phyloP scores from a whole-genome alignment of 768 basidiomycete species.

The Suillus luteus region DNA sequence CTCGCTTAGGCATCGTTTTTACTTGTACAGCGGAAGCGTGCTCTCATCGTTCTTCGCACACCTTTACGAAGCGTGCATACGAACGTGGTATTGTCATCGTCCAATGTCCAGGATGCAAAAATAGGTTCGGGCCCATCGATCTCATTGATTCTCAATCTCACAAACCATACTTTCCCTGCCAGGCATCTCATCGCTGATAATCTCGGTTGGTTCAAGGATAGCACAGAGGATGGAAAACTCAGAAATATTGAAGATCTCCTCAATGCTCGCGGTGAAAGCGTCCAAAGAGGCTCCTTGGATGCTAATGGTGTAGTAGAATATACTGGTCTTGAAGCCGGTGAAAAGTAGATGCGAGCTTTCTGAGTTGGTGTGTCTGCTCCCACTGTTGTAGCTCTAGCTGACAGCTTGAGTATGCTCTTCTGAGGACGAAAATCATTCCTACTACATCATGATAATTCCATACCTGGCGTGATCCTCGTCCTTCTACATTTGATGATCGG shows the following conservation, averaged over 20 bases:
- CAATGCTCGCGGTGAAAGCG: slow-evolving; percentile 74
- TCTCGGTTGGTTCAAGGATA: slow-evolving; percentile 89
- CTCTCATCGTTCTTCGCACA: slow-evolving; percentile 79
- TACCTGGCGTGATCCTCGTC: not conserved
- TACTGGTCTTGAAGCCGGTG: slow-evolving; percentile 24
- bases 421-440: not conserved
- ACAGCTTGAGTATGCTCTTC: not conserved
- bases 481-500: not conserved
- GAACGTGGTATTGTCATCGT: slow-evolving; percentile 87
- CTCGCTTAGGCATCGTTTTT: slow-evolving; percentile 74
- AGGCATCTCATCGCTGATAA: slow-evolving; percentile 91
- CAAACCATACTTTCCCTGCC: slow-evolving; percentile 3
- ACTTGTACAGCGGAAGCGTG: slow-evolving; percentile 84
- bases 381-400: not conserved
- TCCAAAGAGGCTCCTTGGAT: slow-evolving; percentile 53
- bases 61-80: slow-evolving; percentile 85
- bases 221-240: slow-evolving; percentile 68
- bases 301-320: slow-evolving; percentile 59
- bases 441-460: not conserved
- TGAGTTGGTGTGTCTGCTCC: slow-evolving; percentile 3
- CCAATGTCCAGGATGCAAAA: slow-evolving; percentile 88
- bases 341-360: not conserved
- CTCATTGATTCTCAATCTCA: not conserved
- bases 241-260: slow-evolving; percentile 85
- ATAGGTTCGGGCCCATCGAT: slow-evolving; percentile 55